Evolutionary conservation across 805 yeast genomes (phyloP).

Genomic region (Spathaspora hagerdaliae): DNA sequence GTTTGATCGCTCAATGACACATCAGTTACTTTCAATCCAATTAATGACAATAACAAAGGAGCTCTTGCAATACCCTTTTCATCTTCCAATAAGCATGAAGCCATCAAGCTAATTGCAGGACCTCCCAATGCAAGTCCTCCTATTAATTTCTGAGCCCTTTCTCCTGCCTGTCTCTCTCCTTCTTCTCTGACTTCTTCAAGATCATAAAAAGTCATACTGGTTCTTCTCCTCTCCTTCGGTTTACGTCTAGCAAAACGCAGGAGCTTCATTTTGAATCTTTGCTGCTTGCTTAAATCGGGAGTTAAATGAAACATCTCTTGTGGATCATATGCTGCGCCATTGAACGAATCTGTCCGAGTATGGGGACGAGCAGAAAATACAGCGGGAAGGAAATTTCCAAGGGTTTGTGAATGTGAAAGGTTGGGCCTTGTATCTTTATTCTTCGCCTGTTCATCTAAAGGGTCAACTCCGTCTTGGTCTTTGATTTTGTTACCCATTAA

Average conservation of each 20-base stretch:
- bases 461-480: background rate
- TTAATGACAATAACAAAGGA: conserved; percentile 71
- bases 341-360: conserved; percentile 3
- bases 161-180: conserved; percentile 26
- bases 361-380: conserved; percentile 6
- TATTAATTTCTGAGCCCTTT: conserved; percentile 32
- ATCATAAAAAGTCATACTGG: conserved; percentile 13
- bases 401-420: conserved; percentile 9
- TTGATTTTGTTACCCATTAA: background rate
- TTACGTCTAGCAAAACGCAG: conserved; percentile 19
- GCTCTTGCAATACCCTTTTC: conserved; percentile 76
- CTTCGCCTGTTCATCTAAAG: background rate
- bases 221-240: conserved; percentile 18
- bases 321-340: conserved; percentile 1
- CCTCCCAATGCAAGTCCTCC: conserved; percentile 56
- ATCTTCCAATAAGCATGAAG: conserved; percentile 71
- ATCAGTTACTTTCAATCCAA: conserved; percentile 62
- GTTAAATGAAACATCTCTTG: conserved; percentile 4
- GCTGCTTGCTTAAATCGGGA: conserved; percentile 15
- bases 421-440: background rate
- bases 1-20: conserved; percentile 36
- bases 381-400: conserved; percentile 12
- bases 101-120: conserved; percentile 71
- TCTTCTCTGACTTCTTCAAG: conserved; percentile 10
- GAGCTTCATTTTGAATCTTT: conserved; percentile 17